These are phyloP conservation scores for Kentomonas sorsogonicus DNA, from an alignment of 208 protist species.

Conservation along the genomic window DNA sequence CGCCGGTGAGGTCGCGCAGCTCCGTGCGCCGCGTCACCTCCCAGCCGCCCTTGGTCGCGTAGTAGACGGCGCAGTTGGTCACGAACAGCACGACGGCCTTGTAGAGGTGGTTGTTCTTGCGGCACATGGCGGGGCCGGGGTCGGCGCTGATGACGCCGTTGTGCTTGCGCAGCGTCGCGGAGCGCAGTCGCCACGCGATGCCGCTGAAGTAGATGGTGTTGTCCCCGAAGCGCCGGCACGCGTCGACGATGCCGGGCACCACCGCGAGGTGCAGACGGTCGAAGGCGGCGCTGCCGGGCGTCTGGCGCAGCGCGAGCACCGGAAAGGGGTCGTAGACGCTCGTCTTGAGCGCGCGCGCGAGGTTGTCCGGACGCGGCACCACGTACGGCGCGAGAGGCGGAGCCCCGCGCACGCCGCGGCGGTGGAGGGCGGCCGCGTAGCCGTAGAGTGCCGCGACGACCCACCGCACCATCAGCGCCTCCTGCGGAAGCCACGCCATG, in stretches of 20 bases:
- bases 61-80: slow-evolving; percentile 68
- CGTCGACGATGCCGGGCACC: slow-evolving; percentile 42
- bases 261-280: slow-evolving; percentile 46
- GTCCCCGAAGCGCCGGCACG: slow-evolving; percentile 56
- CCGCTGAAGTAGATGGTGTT: slow-evolving; percentile 72
- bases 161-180: slow-evolving; percentile 31
- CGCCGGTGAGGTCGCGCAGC: slow-evolving; percentile 33
- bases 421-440: not conserved
- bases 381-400: not conserved
- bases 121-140: slow-evolving; percentile 25
- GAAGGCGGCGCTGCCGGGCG: slow-evolving; percentile 21
- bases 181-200: slow-evolving; percentile 53
- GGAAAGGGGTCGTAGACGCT: slow-evolving; percentile 19
- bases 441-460: not conserved
- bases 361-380: not conserved
- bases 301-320: slow-evolving; percentile 45
- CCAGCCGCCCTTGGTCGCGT: slow-evolving; percentile 44
- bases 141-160: slow-evolving; percentile 17
- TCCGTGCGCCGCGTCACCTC: slow-evolving; percentile 48
- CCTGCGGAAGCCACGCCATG: slow-evolving; percentile 24
- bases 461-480: slow-evolving; percentile 1
- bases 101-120: slow-evolving; percentile 39
- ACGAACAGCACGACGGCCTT: slow-evolving; percentile 52
- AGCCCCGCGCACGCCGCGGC: too few relatives aligned
- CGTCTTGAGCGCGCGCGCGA: slow-evolving; percentile 16